A percentile compares a stretch with the other conserved stretches of the same genome.
phyloP scores from a whole-genome alignment of 768 basidiomycete species.

The Lactarius sp. region DNA sequence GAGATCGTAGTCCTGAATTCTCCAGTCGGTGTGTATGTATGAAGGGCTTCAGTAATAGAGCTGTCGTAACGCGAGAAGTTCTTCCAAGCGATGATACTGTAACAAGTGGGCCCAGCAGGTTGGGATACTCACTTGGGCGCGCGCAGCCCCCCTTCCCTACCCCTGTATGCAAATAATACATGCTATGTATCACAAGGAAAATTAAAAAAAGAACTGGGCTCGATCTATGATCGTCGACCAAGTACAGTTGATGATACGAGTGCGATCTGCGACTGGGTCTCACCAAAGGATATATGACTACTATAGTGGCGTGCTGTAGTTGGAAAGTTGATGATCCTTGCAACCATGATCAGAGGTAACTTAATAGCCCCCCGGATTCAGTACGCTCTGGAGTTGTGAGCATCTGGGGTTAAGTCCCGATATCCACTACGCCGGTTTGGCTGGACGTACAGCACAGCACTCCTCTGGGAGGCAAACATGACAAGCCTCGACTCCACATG shows the following conservation, averaged over 20 bases:
- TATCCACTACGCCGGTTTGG: neutral
- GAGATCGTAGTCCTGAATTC: neutral
- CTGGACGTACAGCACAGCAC: neutral
- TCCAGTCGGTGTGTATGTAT: neutral
- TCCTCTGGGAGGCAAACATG: neutral
- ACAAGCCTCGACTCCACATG: neutral
- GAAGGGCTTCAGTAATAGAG: neutral
- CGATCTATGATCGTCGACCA: neutral
- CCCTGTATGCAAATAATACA: neutral
- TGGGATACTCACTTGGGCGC: neutral
- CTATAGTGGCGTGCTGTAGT: neutral
- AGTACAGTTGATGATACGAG: neutral
- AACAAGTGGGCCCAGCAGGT: neutral
- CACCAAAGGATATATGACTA: neutral
- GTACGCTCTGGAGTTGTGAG: neutral
- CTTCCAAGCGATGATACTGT: neutral
- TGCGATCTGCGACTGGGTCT: slow-evolving; percentile 1
- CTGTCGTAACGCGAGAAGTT: neutral
- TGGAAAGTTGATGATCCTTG: neutral
- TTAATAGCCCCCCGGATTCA: neutral
- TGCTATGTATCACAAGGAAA: neutral
- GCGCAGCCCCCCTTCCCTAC: neutral
- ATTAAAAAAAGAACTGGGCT: neutral
- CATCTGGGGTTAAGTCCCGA: neutral
- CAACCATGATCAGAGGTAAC: neutral